phyloP scores from a whole-genome alignment of 148 eudicot genomes.

The Fagopyrum homotropicum region DNA sequence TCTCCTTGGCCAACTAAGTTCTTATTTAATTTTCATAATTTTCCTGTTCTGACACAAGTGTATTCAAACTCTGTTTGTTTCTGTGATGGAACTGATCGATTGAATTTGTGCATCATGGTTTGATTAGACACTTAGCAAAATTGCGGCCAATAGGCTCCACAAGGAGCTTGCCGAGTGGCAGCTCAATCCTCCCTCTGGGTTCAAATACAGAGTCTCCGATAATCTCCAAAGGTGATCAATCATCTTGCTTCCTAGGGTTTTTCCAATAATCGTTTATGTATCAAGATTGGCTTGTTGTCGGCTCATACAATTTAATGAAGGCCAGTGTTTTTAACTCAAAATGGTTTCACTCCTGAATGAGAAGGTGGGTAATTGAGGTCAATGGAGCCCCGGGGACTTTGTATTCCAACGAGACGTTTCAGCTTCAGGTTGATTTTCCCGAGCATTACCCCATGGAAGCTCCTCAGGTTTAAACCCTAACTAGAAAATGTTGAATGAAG shows the following conservation, averaged over 20 bases:
- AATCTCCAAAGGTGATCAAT: slow-evolving; percentile 44
- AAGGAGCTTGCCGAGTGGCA: slow-evolving; percentile 58
- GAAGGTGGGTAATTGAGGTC: slow-evolving; percentile 59
- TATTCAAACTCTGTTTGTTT: not conserved
- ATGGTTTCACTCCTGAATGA: not conserved
- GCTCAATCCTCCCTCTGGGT: slow-evolving; percentile 46
- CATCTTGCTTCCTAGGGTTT: slow-evolving; percentile 9
- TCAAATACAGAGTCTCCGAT: slow-evolving; percentile 45
- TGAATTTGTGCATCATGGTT: not conserved
- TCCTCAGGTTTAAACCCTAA: slow-evolving; percentile 34
- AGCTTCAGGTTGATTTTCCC: slow-evolving; percentile 62
- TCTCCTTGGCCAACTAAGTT: not conserved
- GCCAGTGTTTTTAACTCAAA: not conserved
- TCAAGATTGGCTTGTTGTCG: not conserved
- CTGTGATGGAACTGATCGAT: not conserved
- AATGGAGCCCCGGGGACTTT: slow-evolving; percentile 54
- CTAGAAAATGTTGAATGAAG: not conserved
- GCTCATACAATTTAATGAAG: not conserved
- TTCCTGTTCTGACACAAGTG: not conserved
- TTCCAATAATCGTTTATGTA: not conserved
- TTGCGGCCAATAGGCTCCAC: slow-evolving; percentile 53
- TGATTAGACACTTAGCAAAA: slow-evolving; percentile 42
- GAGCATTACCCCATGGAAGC: slow-evolving; percentile 72
- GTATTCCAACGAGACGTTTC: slow-evolving; percentile 40
- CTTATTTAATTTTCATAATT: not conserved